Base-by-base conservation (phyloP, 2,329 filamentous ascomycete species). In the Aspergillus alliaceus region DNA sequence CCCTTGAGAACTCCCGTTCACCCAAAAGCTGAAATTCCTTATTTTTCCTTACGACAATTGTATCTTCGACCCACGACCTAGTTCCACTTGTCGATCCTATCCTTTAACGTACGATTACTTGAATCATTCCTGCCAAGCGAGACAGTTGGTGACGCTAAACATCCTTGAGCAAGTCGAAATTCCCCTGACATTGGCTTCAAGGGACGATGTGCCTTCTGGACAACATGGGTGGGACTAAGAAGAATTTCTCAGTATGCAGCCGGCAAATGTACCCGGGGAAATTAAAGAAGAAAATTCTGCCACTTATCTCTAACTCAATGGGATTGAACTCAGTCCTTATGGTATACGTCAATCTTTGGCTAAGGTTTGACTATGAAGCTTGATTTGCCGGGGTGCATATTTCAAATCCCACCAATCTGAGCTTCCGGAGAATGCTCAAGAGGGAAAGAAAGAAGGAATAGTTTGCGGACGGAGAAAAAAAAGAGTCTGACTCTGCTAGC, bases 111-210 rank as follows among this genome's bases (percentile, higher is more conserved):
- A 15, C 6, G n/a, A 6, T 35, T 18, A 20, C 35, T 9, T 4
- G 12, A 37, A 39, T 1, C 8, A 39, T 2, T 18, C 5, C 14
- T 35, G 3, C 34, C 3, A 9, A n/a, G n/a, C n/a, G n/a, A n/a
- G n/a, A n/a, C n/a, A n/a, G n/a, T n/a, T n/a, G n/a, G n/a, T n/a
- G 15, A 9, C 1, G 6, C 15, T 18, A 35, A n/a, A 18, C 8
- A 35, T 4, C 34, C 18, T 18, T 0, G 11, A 0, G 32, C 0
- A n/a, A 1, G 15, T 4, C 0, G 18, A n/a, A 18, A 18, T n/a
- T 35, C 15, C 6, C 34, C 15, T 35, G 34, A 18, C 34, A 11
- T 18, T 2, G 9, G 34, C n/a, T 37, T 4, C 2, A 37, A 37
- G 32, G 32, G 32, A 37, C 9, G 2, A 37, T 20, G 2, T 6